Percentiles rank a stretch among this genome's conserved stretches.
These are phyloP conservation scores for Sanghuangporus sanghuang DNA, from an alignment of 1,284 basidiomycete genomes.

Conservation along the genomic window DNA sequence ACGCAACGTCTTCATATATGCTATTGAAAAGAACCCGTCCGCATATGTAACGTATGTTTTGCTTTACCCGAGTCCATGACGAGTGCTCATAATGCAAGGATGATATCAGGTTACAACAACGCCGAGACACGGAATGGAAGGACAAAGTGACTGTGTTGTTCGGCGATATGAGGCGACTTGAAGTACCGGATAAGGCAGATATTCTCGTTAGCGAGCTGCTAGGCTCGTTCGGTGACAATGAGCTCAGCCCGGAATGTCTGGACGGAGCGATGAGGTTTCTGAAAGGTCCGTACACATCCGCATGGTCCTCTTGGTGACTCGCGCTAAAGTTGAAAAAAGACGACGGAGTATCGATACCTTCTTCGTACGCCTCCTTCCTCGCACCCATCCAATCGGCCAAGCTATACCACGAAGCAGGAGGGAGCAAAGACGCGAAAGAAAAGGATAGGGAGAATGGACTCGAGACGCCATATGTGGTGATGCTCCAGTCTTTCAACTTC, in stretches of 20 bases:
- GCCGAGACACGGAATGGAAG: slow-evolving; percentile 81
- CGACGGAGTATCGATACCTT: slow-evolving; percentile 92
- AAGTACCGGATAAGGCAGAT: slow-evolving; percentile 82
- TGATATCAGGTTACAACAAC: slow-evolving; percentile 66
- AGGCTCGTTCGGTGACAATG: slow-evolving; percentile 98
- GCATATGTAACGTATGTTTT: slow-evolving; percentile 84
- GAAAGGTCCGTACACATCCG: slow-evolving; percentile 55
- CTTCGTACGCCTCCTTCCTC: slow-evolving; percentile 92
- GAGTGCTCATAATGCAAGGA: slow-evolving; percentile 1
- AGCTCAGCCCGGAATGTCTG: slow-evolving; percentile 95
- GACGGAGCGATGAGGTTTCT: slow-evolving; percentile 93
- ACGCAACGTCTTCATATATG: slow-evolving; percentile 70
- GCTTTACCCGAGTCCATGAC: not conserved
- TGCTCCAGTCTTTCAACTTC: slow-evolving; percentile 91
- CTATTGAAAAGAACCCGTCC: slow-evolving; percentile 94
- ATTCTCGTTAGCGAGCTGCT: slow-evolving; percentile 95
- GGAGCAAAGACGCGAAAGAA: slow-evolving; percentile 49
- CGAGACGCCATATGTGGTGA: slow-evolving; percentile 98
- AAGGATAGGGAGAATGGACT: slow-evolving; percentile 44
- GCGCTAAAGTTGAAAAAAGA: slow-evolving; percentile 39
- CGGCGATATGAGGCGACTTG: slow-evolving; percentile 89
- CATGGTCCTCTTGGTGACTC: too few relatives aligned
- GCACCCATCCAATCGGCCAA: slow-evolving; percentile 93
- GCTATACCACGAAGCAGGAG: slow-evolving; percentile 76
- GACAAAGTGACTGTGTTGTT: slow-evolving; percentile 76